A percentile compares a stretch with the other conserved stretches of the same genome.
phyloP scores from a whole-genome alignment of 495 filamentous ascomycete species.

The Penicillium samsonianum region DNA sequence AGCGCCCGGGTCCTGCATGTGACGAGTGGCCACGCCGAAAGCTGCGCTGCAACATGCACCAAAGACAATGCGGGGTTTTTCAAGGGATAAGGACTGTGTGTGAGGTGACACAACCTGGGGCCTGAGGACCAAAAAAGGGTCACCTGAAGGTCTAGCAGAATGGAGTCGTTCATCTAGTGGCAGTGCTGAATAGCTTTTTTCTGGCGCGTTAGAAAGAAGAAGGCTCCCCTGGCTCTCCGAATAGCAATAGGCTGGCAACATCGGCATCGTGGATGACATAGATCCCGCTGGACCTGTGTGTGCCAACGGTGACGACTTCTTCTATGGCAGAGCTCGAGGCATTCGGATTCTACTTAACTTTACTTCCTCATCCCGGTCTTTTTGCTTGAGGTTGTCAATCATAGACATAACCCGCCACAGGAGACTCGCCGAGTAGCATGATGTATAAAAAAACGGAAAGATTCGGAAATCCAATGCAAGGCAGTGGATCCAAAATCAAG shows the following conservation, averaged over 20 bases:
- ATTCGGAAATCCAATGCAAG: neutral
- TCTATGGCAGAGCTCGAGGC: neutral
- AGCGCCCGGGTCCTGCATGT: slow-evolving; percentile 28
- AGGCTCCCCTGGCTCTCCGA: neutral
- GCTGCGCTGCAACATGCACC: slow-evolving; percentile 52
- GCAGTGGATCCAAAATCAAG: no score
- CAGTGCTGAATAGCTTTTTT: slow-evolving; percentile 5
- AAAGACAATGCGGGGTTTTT: slow-evolving; percentile 53
- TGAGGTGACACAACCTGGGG: slow-evolving; percentile 45
- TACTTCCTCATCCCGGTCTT: neutral
- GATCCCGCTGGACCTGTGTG: neutral
- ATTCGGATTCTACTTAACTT: neutral
- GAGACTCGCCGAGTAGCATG: neutral
- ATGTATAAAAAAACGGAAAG: neutral
- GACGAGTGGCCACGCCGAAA: slow-evolving; percentile 49
- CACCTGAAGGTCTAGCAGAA: slow-evolving; percentile 50
- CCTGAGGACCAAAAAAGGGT: slow-evolving; percentile 55
- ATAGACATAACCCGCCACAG: neutral
- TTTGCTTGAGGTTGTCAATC: neutral
- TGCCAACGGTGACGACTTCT: neutral
- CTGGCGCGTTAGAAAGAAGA: neutral
- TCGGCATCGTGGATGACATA: neutral
- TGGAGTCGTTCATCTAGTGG: slow-evolving; percentile 8
- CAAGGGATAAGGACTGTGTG: slow-evolving; percentile 50
- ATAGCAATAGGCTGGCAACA: neutral